Conservation (phyloP, 306 rosid species). For the Carpinus fangiana region DNA sequence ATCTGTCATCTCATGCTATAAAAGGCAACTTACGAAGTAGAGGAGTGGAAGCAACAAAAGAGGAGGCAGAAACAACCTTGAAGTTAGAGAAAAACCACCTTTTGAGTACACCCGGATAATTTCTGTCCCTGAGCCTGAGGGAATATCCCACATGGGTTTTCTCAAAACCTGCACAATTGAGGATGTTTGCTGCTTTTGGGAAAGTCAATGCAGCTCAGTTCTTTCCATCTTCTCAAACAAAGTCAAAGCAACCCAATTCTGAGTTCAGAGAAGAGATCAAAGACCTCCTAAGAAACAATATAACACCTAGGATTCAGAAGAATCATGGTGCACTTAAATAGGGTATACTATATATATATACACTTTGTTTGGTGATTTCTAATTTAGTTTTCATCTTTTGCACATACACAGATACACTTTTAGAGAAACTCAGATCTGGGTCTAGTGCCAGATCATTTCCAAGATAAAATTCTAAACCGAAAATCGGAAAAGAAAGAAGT, state of each 20-base stretch:
- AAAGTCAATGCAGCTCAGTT: constrained; percentile 37
- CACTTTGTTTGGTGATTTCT: not conserved
- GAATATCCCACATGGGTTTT: constrained; percentile 39
- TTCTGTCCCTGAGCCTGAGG: constrained; percentile 7
- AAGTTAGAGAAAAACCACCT: constrained; percentile 15
- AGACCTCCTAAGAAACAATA: not conserved
- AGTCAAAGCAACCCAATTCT: constrained; percentile 20
- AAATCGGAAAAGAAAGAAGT: not conserved
- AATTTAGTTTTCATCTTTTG: not conserved
- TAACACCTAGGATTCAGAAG: not conserved
- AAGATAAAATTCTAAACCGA: not conserved
- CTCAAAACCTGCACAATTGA: constrained; percentile 21
- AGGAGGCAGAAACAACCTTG: constrained; percentile 18
- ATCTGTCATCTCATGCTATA: not conserved
- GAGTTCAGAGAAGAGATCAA: not conserved
- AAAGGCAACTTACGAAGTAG: not conserved
- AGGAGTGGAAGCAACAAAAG: not conserved
- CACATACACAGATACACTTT: not conserved
- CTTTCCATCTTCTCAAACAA: constrained; percentile 15
- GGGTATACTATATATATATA: not conserved
- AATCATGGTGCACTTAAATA: not conserved
- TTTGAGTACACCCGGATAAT: not conserved
- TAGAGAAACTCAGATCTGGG: constrained; percentile 9
- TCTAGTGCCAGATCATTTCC: not conserved
- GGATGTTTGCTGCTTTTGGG: constrained; percentile 9